phyloP scores from a whole-genome alignment of 2,329 filamentous ascomycete genomes.

The Fusarium torulosum region DNA sequence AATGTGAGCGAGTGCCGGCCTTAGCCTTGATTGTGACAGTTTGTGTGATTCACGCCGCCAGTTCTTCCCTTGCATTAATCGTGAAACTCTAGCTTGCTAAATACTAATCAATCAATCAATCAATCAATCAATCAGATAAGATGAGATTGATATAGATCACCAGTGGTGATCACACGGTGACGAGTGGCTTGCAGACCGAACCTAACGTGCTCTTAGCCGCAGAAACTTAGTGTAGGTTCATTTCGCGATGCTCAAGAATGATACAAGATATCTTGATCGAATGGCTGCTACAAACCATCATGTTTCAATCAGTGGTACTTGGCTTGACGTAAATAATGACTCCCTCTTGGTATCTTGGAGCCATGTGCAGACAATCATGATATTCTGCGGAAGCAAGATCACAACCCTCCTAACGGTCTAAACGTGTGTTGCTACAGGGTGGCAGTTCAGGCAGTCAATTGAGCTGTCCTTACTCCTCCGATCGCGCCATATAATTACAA shows the following conservation, averaged over 20 bases:
- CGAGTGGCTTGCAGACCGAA: background rate
- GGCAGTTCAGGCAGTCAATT: too few species aligned
- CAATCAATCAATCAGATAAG: constrained; percentile 22
- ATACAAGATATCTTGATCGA: background rate
- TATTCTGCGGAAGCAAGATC: too few species aligned
- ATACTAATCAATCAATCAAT: background rate
- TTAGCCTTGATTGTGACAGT: background rate
- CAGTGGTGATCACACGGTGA: background rate
- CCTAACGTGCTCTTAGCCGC: accelerated
- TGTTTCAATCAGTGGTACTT: background rate
- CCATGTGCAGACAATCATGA: too few species aligned
- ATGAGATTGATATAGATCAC: constrained; percentile 18
- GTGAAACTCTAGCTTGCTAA: background rate
- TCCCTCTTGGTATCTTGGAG: too few species aligned
- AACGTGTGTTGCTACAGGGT: too few species aligned
- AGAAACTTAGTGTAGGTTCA: constrained; percentile 10
- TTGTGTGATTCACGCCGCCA: background rate
- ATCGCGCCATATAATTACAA: too few species aligned
- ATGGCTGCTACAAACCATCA: background rate
- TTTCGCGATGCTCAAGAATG: background rate
- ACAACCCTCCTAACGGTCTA: too few species aligned
- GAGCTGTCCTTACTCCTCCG: too few species aligned
- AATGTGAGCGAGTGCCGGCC: background rate
- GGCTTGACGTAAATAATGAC: too few species aligned
- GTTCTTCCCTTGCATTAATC: background rate